Evolutionary conservation across 768 basidiomycete species (phyloP).

Genomic region (Mycena amicta): DNA sequence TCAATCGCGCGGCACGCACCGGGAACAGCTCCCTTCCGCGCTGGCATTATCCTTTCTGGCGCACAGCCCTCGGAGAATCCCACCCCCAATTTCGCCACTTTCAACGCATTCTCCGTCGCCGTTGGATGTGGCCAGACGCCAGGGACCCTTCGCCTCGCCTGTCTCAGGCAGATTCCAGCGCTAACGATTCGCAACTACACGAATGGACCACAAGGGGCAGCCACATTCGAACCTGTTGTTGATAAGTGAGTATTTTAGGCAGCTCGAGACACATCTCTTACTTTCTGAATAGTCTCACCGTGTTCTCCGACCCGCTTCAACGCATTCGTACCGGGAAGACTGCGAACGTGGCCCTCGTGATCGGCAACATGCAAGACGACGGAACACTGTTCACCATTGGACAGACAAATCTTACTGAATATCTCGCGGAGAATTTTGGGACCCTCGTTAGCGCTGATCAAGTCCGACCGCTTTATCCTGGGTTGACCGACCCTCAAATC

Average conservation of each 20-base stretch:
- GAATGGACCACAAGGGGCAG: constrained; percentile 12
- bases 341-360: constrained; percentile 20
- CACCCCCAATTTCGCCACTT: constrained; percentile 5
- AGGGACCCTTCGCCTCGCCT: constrained; percentile 24
- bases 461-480: constrained; percentile 24
- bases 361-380: constrained; percentile 25
- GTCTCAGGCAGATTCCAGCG: constrained; percentile 26
- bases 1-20: constrained; percentile 4
- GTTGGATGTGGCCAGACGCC: constrained; percentile 22
- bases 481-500: constrained; percentile 19
- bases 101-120: constrained; percentile 16
- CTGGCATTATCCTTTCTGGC: constrained; percentile 18
- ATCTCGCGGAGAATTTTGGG: constrained; percentile 3
- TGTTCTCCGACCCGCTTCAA: constrained; percentile 17
- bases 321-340: constrained; percentile 21
- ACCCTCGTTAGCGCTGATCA: constrained; percentile 8
- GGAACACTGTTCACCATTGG: constrained; percentile 22
- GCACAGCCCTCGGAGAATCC: constrained; percentile 1
- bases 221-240: constrained; percentile 8
- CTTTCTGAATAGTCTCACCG: constrained; percentile 12
- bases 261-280: no score
- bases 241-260: constrained; percentile 17
- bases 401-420: constrained; percentile 16
- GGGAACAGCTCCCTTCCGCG: constrained; percentile 13
- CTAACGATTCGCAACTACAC: constrained; percentile 19